Evolutionary conservation across 208 protist genomes (phyloP), one percentile per base, ranked within the genome.

Genomic region (Angomonas desouzai): DNA sequence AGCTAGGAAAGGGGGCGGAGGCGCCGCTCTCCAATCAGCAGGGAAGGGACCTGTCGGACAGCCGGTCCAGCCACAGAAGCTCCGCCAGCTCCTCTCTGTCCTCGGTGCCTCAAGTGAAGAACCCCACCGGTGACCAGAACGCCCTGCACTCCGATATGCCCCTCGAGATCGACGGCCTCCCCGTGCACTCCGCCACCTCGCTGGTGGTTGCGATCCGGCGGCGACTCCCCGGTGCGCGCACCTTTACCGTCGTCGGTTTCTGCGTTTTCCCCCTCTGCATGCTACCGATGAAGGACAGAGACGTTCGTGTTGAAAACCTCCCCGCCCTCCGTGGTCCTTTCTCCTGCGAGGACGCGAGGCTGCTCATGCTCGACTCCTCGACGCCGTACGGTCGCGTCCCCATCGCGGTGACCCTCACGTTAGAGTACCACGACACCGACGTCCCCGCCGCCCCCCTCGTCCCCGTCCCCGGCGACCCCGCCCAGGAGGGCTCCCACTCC

Each of bases 181-280:
- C 85, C 0, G 83, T 95, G 38, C 89, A 95, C 63, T 79, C 89
- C 20, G 56, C 85, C 13, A 95, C 89, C 7, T 91, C 89, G 23
- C 66, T 95, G 22, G 89, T 95, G 25, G 60, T 95, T 20, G 89
- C 89, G 11, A 87, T 95, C 57, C 84, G 89, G 1, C 80, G 83
- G 0, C 85, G 76, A 11, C 61, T 62, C 9, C 58, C 66, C 18
- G 77, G 68, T 4, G 62, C 74, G 33, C 34, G 55, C 6, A 27
- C 53, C 10, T 86, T 83, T 65, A 62, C 77, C 22, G 86, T 95
- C 9, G 55, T 92, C 33, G 89, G 89, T 55, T 93, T 92, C 74
- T 87, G 84, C 53, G 89, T 95, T 48, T 81, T 95, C 62, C 89
- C 89, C 23, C 74, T 95, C 23, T 95, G 86, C 68, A 77, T 95